Percentiles rank a stretch among this genome's conserved stretches.
Evolutionary conservation across 1,284 basidiomycete genomes (phyloP).

Genomic region (Anthracocystis setariae): DNA sequence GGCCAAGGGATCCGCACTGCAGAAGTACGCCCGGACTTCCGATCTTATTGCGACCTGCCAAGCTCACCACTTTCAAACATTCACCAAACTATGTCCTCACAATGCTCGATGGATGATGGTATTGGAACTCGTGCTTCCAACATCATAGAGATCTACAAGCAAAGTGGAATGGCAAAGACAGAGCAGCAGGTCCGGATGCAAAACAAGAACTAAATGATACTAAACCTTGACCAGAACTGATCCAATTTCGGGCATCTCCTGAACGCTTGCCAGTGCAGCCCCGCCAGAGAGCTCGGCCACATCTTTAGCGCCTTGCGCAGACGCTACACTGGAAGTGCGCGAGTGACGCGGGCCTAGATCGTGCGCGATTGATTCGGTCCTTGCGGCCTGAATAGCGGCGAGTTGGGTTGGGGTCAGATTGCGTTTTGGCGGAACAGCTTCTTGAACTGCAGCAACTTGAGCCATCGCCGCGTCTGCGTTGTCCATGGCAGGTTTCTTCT

Average conservation of each 20-base stretch:
- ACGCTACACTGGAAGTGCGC: conserved; percentile 22
- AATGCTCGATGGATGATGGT: no score
- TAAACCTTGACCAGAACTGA: conserved; percentile 31
- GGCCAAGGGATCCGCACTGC: no score
- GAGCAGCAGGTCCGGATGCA: no score
- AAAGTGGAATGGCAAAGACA: no score
- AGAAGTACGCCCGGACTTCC: no score
- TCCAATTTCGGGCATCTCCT: conserved; percentile 30
- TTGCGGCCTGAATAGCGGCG: conserved; percentile 28
- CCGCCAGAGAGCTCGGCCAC: conserved; percentile 3
- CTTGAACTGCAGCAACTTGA: not conserved
- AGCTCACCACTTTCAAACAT: no score
- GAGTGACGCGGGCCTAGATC: conserved; percentile 33
- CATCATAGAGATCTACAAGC: no score
- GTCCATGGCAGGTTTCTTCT: conserved; percentile 11
- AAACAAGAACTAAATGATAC: not conserved
- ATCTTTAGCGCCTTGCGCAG: conserved; percentile 15
- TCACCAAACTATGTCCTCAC: no score
- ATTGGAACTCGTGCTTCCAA: no score
- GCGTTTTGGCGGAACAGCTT: conserved; percentile 15
- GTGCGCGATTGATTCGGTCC: conserved; percentile 22
- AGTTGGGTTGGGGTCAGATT: conserved; percentile 29
- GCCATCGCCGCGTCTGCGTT: not conserved
- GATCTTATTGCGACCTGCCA: no score
- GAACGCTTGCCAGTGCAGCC: conserved; percentile 16